Evolutionary conservation across 148 eudicot species (phyloP).

Genomic region (Rhododendron kiyosumense): DNA sequence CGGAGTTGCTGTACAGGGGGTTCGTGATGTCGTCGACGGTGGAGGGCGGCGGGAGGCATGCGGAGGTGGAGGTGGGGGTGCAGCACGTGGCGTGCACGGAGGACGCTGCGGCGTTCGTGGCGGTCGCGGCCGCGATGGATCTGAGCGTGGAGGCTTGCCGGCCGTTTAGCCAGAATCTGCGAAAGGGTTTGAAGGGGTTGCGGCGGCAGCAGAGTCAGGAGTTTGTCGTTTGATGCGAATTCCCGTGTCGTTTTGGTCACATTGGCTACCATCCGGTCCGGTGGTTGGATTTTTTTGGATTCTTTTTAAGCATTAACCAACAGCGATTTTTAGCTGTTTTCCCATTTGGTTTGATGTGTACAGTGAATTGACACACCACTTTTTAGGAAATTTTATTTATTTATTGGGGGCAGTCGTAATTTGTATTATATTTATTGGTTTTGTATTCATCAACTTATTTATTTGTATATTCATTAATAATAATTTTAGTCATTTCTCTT

Average conservation of each 20-base stretch:
- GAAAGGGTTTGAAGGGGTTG: slow-evolving; percentile 57
- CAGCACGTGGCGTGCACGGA: slow-evolving; percentile 61
- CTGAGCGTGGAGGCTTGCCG: slow-evolving; percentile 60
- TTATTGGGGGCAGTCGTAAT: not conserved
- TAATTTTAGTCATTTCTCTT: not conserved
- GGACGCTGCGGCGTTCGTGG: slow-evolving; percentile 67
- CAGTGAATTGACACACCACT: not conserved
- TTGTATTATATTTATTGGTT: not conserved
- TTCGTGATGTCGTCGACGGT: slow-evolving; percentile 96
- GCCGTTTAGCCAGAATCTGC: slow-evolving; percentile 42
- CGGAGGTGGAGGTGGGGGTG: slow-evolving; percentile 58
- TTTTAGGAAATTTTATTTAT: not conserved
- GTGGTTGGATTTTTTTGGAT: not conserved
- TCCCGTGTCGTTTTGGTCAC: slow-evolving; percentile 21
- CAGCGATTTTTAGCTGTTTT: slow-evolving; percentile 5
- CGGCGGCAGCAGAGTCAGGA: slow-evolving; percentile 45
- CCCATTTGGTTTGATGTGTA: slow-evolving; percentile 9
- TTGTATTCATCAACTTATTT: not conserved
- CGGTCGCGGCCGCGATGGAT: slow-evolving; percentile 57
- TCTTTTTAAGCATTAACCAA: not conserved
- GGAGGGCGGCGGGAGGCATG: slow-evolving; percentile 14
- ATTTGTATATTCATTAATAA: not conserved
- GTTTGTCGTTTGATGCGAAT: slow-evolving; percentile 26
- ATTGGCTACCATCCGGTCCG: not conserved
- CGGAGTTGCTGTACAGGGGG: slow-evolving; percentile 58